A percentile compares a stretch with the other conserved stretches of the same genome.
phyloP scores from a whole-genome alignment of 176 grass and related monocot genomes.

The Oryza coarctata region DNA sequence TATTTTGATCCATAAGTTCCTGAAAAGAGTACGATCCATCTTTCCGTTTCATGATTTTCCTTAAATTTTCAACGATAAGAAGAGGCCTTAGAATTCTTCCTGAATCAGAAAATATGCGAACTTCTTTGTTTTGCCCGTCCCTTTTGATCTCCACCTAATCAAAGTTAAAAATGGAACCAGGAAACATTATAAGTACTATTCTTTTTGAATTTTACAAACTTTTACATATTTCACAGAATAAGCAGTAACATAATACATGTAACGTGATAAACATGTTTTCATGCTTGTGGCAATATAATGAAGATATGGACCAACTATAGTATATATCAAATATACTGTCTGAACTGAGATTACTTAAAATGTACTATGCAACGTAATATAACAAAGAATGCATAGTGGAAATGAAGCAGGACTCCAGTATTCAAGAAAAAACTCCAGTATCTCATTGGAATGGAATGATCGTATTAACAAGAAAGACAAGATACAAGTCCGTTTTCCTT shows the following conservation, averaged over 20 bases:
- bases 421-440: neutral
- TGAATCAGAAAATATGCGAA: slow-evolving; percentile 76
- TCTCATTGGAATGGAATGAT: neutral
- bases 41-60: slow-evolving; percentile 53
- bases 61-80: slow-evolving; percentile 79
- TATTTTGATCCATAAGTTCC: slow-evolving; percentile 72
- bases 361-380: neutral
- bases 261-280: neutral
- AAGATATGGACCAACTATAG: neutral
- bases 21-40: slow-evolving; percentile 53
- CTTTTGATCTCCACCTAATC: slow-evolving; percentile 84
- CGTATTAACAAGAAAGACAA: slow-evolving; percentile 3
- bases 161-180: slow-evolving; percentile 30
- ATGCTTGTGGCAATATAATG: neutral
- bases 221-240: neutral
- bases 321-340: neutral
- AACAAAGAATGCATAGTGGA: neutral
- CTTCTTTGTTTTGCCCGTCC: slow-evolving; percentile 70
- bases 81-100: slow-evolving; percentile 86
- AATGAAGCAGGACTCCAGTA: neutral
- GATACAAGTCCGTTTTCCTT: neutral
- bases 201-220: slow-evolving; percentile 3
- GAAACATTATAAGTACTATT: slow-evolving; percentile 22
- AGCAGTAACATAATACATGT: neutral
- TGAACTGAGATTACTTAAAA: neutral